phyloP scores from a whole-genome alignment of 1,139 yeast genomes.

The Wickerhamiella infanticola region DNA sequence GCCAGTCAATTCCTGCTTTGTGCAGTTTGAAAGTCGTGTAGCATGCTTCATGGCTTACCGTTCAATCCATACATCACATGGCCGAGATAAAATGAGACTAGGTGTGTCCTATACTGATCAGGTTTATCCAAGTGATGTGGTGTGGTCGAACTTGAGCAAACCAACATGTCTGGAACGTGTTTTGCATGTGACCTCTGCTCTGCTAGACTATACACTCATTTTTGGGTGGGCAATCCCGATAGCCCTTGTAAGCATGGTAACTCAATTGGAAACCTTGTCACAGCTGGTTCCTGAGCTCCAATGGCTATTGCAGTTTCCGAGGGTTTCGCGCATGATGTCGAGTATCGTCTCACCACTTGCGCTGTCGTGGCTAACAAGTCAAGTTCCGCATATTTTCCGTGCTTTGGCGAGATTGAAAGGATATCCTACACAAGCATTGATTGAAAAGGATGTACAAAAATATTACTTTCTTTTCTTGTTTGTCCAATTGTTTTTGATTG shows the following conservation, averaged over 20 bases:
- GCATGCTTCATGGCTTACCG: constrained; percentile 22
- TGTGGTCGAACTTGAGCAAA: constrained; percentile 19
- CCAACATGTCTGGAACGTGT: constrained; percentile 5
- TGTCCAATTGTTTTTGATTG: constrained; percentile 69
- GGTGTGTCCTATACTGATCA: constrained; percentile 12
- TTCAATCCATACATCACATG: constrained; percentile 14
- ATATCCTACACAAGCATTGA: constrained; percentile 42
- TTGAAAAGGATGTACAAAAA: constrained; percentile 60
- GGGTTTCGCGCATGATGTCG: constrained; percentile 51
- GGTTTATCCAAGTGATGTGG: constrained; percentile 19
- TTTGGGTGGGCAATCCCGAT: constrained; percentile 80
- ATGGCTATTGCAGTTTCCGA: constrained; percentile 52
- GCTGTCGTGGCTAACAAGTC: constrained; percentile 49
- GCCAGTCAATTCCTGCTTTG: constrained; percentile 19
- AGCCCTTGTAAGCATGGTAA: constrained; percentile 65
- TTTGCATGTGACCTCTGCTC: constrained; percentile 5
- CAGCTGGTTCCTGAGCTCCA: constrained; percentile 44
- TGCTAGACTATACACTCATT: constrained; percentile 25
- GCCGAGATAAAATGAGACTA: constrained; percentile 6
- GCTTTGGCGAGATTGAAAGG: constrained; percentile 54
- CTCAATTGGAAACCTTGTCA: constrained; percentile 53
- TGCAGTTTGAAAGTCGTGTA: constrained; percentile 19
- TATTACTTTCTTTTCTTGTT: constrained; percentile 61
- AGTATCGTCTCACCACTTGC: constrained; percentile 59
- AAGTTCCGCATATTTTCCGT: constrained; percentile 59